Evolutionary conservation across 2,329 filamentous ascomycete species (phyloP).

Genomic region (Pseudophaeomoniella oleicola): DNA sequence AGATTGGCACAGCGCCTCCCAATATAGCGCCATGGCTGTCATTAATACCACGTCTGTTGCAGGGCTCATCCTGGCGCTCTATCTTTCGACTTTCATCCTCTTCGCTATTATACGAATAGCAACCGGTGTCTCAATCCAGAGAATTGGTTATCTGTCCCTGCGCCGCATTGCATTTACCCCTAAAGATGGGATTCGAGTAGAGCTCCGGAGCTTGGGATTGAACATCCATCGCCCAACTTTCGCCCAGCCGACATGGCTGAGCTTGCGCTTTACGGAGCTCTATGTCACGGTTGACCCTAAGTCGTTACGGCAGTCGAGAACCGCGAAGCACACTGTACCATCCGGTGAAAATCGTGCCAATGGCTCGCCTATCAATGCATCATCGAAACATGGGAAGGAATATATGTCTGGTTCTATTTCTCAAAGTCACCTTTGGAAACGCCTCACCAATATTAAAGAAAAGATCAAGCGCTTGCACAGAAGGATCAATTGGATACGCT

Average conservation of each 20-base stretch:
- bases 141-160: conserved; percentile 83
- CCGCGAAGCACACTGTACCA: no score
- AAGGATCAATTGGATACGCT: conserved; percentile 72
- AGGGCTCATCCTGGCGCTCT: conserved; percentile 70
- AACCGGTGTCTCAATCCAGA: conserved; percentile 89
- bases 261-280: conserved; percentile 73
- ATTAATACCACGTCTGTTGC: conserved; percentile 64
- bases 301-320: conserved; percentile 32
- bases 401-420: conserved; percentile 1
- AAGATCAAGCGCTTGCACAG: conserved; percentile 73
- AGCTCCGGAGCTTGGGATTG: conserved; percentile 77
- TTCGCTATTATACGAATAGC: conserved; percentile 87
- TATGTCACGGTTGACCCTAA: conserved; percentile 69
- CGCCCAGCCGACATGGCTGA: conserved; percentile 92
- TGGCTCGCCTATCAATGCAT: neutral
- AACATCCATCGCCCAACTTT: conserved; percentile 89
- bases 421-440: conserved; percentile 65
- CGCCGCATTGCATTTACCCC: conserved; percentile 82
- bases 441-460: conserved; percentile 66
- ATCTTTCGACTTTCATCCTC: conserved; percentile 81
- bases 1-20: no score
- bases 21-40: conserved; percentile 30
- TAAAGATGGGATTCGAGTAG: conserved; percentile 74
- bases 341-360: conserved; percentile 25
- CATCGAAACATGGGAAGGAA: conserved; percentile 6